These are phyloP conservation scores for Penicillium sp. DNA, from an alignment of 2,329 filamentous ascomycete genomes.

Conservation along the genomic window DNA sequence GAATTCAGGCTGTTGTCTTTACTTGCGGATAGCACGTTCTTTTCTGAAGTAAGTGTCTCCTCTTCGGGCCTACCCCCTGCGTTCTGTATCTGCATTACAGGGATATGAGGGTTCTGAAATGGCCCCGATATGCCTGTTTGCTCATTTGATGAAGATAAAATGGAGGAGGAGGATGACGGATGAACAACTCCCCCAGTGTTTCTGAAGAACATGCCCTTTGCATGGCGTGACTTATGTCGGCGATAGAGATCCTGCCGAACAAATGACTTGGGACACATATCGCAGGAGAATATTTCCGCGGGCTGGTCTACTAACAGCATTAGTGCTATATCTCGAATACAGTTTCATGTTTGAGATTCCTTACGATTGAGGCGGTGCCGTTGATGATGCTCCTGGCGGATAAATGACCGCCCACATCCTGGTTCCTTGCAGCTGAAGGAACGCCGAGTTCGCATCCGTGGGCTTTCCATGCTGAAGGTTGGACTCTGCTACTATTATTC, in stretches of 20 bases:
- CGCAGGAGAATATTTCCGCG: constrained; percentile 31
- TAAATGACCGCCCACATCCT: constrained; percentile 28
- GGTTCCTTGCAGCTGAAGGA: constrained; percentile 23
- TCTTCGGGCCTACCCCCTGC: not conserved
- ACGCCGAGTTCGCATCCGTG: not conserved
- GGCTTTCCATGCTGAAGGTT: not conserved
- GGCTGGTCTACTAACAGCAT: constrained; percentile 12
- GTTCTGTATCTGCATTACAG: not conserved
- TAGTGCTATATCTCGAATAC: not conserved
- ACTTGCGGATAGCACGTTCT: not conserved
- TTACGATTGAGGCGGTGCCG: constrained; percentile 29
- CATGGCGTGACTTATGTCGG: constrained; percentile 37
- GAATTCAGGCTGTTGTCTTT: not conserved
- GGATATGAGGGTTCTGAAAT: not conserved
- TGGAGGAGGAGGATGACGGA: not conserved
- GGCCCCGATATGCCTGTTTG: not conserved
- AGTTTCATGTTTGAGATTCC: not conserved
- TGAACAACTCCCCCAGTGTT: constrained; percentile 31
- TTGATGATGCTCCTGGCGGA: constrained; percentile 27
- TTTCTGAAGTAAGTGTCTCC: not conserved
- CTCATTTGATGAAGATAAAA: not conserved
- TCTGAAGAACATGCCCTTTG: constrained; percentile 36
- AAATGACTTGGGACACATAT: constrained; percentile 30
- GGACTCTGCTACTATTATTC: not conserved
- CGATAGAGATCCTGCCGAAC: constrained; percentile 35